Percentiles rank a stretch among this genome's conserved stretches.
Evolutionary conservation across 2,329 filamentous ascomycete species (phyloP).

Genomic region (Didymella pinodella): DNA sequence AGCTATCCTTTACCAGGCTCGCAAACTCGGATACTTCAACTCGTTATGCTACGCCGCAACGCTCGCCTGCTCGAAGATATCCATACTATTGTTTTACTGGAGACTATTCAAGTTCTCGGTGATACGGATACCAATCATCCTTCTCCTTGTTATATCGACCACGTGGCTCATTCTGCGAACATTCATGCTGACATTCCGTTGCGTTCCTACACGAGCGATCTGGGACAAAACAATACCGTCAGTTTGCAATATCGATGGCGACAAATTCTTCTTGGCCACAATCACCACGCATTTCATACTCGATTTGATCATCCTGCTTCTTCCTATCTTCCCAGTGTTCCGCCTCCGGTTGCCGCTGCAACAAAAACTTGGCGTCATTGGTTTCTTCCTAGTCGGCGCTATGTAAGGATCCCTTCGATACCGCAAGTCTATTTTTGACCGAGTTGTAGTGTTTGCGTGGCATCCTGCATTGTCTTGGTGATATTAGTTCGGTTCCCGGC

Average conservation of each 20-base stretch:
- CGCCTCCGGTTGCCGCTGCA: neutral
- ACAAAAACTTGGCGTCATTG: neutral
- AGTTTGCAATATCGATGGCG: slow-evolving; percentile 16
- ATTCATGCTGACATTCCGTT: slow-evolving; percentile 19
- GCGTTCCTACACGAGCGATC: slow-evolving; percentile 14
- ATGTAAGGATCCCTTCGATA: neutral
- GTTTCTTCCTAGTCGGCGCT: neutral
- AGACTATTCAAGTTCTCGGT: slow-evolving; percentile 15
- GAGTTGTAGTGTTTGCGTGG: neutral
- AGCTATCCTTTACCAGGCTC: slow-evolving; percentile 14
- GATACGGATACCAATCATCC: slow-evolving; percentile 12
- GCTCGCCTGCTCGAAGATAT: slow-evolving; percentile 13
- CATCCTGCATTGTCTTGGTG: neutral
- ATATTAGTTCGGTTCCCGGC: neutral
- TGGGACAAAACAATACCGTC: slow-evolving; percentile 12
- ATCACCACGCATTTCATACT: slow-evolving; percentile 17
- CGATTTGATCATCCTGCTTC: slow-evolving; percentile 8
- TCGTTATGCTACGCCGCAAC: slow-evolving; percentile 19
- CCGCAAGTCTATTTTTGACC: neutral
- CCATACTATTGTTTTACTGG: slow-evolving; percentile 20
- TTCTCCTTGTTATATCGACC: neutral
- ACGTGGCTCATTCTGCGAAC: slow-evolving; percentile 16
- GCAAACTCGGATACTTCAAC: slow-evolving; percentile 17
- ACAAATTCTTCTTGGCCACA: slow-evolving; percentile 17
- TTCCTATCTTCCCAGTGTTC: neutral